Base-by-base conservation (phyloP, 192 early-diverging fungal species). In the Backusella psychrophila region DNA sequence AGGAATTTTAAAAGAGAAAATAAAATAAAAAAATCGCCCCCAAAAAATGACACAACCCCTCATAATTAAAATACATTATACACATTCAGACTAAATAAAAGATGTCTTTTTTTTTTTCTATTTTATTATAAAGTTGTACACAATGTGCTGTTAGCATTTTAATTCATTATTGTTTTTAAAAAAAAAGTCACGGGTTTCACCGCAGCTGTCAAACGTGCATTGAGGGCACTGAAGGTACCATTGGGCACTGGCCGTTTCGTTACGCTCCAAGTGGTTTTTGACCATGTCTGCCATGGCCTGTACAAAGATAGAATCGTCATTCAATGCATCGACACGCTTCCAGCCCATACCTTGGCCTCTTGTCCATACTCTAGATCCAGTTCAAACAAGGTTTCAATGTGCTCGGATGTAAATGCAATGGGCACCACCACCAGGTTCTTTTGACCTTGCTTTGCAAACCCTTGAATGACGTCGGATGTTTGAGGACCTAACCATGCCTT, bases 341-440 rank as follows among this genome's bases (percentile, higher is more conserved):
- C 92, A 92, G 39, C 94, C 93, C 6, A 85, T 91, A 17, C 89
- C 44, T 90, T 76, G 6, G 95, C 97, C 34, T 95, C 86, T 44
- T 95, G 84, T 4, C 92, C 94, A 76, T 97, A 99, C 78, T 99
- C 97, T 19, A 95, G 76, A 83, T 99, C 97, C 66, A 99, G 85
- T 87, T 99, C 96, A 89, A 90, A 98, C 72, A 99, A 81, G 4
- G 97, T 99, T 80, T 99, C 97, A 59, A 99, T 93, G 79, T 98
- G 97, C 78, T 99, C 97, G 34, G 92, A 94, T 1, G 96, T 96
- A 69, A 99, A 99, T 0, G 97, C 96, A 79, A 99, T 93, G 1
- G 96, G 97, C 5, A 99, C 92, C 49, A 96, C 79, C 26, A 98
- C 83, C 31, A 97, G 76, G 78, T 97, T 91, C 46, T 91, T 95